Evolutionary conservation across 148 eudicot species (phyloP), one percentile per base, ranked within the genome.

Genomic region (Persicaria tinctoria): DNA sequence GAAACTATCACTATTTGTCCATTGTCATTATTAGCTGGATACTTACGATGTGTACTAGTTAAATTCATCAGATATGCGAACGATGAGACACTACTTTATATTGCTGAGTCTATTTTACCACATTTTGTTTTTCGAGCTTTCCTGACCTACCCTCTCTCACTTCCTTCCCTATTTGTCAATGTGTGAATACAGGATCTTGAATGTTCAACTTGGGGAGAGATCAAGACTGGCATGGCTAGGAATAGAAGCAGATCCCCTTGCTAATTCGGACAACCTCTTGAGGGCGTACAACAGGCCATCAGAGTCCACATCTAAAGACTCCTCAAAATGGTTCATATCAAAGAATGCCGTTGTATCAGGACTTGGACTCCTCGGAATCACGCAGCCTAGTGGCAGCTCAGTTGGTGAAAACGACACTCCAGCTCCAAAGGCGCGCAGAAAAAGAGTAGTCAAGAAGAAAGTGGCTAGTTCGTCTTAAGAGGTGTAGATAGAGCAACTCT

Each of bases 171-270:
- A 56, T 73, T 48, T 6, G 32, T 51, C 38, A 45, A 63, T 38
- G 3, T 64, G 1, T 64, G 45, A 64, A 64, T 87, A 78, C 85
- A 94, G 98, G 89, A 77, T 89, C 51, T 68, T 85, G 84, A 90
- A 95, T 82, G 87, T 85, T 71, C 92, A 90, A 72, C 51, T 95
- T 73, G 98, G 97, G 70, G 98, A 95, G 84, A 87, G 87, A 69
- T 95, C 93, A 23, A 87, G 91, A 79, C 23, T 85, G 78, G 96
- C 92, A 74, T 92, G 97, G 98, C 89, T 95, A 32, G 92, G 96
- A 45, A 82, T 91, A 11, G 98, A 95, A 78, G 93, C 82, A 50
- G 97, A 91, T 77, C 97, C 91, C 13, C 89, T 94, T 68, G 90
- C 83, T 74, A 89, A 89, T 23, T 88, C 98, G 53, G 95, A 84